Base-by-base conservation (phyloP, 495 filamentous ascomycete genomes). In the Tuber melanosporum region DNA sequence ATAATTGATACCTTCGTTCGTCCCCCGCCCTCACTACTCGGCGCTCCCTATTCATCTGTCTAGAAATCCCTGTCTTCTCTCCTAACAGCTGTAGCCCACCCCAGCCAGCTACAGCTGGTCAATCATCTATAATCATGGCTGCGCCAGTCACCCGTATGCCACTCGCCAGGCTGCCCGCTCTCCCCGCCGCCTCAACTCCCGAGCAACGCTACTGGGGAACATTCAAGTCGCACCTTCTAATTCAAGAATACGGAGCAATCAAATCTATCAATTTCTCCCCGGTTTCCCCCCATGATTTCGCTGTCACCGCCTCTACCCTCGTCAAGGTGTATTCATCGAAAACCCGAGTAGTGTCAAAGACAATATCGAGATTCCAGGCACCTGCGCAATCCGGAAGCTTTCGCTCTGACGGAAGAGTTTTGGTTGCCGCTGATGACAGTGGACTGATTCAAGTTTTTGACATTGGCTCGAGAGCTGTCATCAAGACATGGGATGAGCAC, bases 401-500 rank as follows among this genome's bases (percentile, higher is more conserved):
- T 52, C 90, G 95, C 26, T 89, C 91, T 45, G 95, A 99, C 86
- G 95, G 94, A 5, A 89, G 94, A 47, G 91, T 98, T 71, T 81
- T 98, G 79, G 91, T 96, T 20, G 92, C 95, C 57, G 96, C 95
- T 83, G 94, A 97, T 76, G 94, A 96, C 79, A 91, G 89, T 46
- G 95, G 96, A 32, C 88, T 91, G 69, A 92, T 99, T 70, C 96
- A 98, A 84, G 93, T 97, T 20, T 99, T 98, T 83, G 96, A 99
- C 81, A 89, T 95, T 73, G 90, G 88, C 36, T 93, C 92, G 62
- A 89, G 95, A 75, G 94, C 94, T 1, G 97, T 98, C 75, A 85
- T 99, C 82, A 95, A 95, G 87, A 97, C 95, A 71, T 99, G 95
- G 96, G 90, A 91, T 78, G 91, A 95, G 70, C 95, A 99, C 85